Conservation (phyloP, 768 basidiomycete genomes). For the Auricularia cornea region DNA sequence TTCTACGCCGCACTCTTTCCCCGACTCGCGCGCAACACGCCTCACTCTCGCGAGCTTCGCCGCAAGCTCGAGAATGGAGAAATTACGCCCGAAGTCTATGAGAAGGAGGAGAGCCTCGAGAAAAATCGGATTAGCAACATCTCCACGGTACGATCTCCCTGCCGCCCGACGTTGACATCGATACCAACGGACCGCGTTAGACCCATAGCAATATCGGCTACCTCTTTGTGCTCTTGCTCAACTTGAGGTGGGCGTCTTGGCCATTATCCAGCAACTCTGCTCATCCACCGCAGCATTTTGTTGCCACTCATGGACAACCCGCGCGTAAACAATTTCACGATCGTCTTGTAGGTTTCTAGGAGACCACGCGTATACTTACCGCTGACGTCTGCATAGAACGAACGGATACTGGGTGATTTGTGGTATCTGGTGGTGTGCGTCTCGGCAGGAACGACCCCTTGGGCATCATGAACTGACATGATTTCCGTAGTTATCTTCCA, state of each 20-base stretch:
- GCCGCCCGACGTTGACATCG: neutral
- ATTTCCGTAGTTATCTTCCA: constrained; percentile 61
- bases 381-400: constrained; percentile 32
- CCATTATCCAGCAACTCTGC: neutral
- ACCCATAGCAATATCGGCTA: constrained; percentile 73
- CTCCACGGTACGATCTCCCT: constrained; percentile 47
- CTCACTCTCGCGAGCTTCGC: constrained; percentile 46
- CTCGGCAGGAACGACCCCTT: neutral
- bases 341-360: constrained; percentile 47
- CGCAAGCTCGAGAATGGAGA: constrained; percentile 53
- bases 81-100: constrained; percentile 54
- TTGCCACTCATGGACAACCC: constrained; percentile 52
- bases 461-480: too few species aligned
- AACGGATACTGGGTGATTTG: constrained; percentile 70
- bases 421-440: constrained; percentile 85
- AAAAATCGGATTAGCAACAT: constrained; percentile 83
- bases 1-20: constrained; percentile 77
- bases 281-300: constrained; percentile 37
- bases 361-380: neutral
- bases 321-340: constrained; percentile 63
- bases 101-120: constrained; percentile 67
- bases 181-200: too few species aligned
- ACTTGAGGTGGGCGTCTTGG: constrained; percentile 26
- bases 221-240: constrained; percentile 53
- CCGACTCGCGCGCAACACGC: constrained; percentile 70